phyloP scores from a whole-genome alignment of 2,329 filamentous ascomycete species.

The Colletotrichum abscissum region DNA sequence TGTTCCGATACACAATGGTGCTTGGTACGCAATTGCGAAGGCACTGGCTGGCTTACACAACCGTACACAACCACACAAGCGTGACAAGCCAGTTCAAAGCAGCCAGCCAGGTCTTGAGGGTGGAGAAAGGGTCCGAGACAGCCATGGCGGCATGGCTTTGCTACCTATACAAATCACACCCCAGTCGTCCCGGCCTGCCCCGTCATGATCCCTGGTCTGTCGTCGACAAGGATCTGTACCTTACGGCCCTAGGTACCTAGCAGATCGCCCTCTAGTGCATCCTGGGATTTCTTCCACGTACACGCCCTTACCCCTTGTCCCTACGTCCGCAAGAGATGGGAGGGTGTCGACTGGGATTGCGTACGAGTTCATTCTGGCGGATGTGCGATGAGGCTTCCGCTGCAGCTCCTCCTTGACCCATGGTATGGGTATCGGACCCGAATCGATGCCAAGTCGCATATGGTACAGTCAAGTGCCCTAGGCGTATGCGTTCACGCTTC shows the following conservation, averaged over 20 bases:
- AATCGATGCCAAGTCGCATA: conserved; percentile 28
- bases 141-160: conserved; percentile 20
- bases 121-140: conserved; percentile 36
- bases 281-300: conserved; percentile 13
- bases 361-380: conserved; percentile 27
- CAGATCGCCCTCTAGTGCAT: conserved; percentile 23
- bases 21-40: conserved; percentile 3
- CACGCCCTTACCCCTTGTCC: conserved; percentile 23
- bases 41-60: neutral
- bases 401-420: conserved; percentile 29
- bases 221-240: conserved; percentile 11
- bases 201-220: conserved; percentile 24
- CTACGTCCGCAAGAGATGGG: conserved; percentile 31
- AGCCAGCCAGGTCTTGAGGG: neutral
- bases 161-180: conserved; percentile 4
- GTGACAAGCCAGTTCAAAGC: neutral
- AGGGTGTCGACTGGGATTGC: conserved; percentile 29
- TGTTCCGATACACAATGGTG: conserved; percentile 1
- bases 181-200: conserved; percentile 27
- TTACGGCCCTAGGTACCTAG: conserved; percentile 32
- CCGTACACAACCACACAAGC: neutral
- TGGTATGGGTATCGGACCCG: conserved; percentile 32
- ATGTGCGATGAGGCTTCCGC: conserved; percentile 28
- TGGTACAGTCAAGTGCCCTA: conserved; percentile 4
- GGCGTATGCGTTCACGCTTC: conserved; percentile 6